phyloP scores from a whole-genome alignment of 805 yeast genomes.

The Ogataea naganishii region DNA sequence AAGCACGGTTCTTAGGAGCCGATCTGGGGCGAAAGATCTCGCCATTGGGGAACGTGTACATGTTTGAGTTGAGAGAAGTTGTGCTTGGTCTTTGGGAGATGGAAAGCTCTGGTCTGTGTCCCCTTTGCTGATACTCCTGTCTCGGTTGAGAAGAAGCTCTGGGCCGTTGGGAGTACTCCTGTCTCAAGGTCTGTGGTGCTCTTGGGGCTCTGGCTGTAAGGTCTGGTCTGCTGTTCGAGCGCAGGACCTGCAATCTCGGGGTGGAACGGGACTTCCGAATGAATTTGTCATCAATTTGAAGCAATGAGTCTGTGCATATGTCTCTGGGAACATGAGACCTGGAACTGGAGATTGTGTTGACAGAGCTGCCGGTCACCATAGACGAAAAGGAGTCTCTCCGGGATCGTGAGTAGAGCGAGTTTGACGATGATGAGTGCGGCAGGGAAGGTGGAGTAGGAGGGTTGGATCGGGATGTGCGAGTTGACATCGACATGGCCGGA shows the following conservation, averaged over 20 bases:
- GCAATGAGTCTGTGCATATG: slow-evolving; percentile 30
- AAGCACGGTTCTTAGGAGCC: slow-evolving; percentile 28
- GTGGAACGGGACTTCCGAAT: slow-evolving; percentile 26
- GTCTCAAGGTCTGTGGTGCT: slow-evolving; percentile 6
- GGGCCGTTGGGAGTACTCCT: too few species aligned
- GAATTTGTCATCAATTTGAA: slow-evolving; percentile 30
- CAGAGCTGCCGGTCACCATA: slow-evolving; percentile 2
- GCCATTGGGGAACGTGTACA: slow-evolving; percentile 41
- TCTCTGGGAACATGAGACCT: slow-evolving; percentile 25
- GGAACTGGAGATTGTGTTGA: too few species aligned
- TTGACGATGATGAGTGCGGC: too few species aligned
- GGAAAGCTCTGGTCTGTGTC: too few species aligned
- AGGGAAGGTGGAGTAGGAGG: too few species aligned
- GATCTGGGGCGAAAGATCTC: slow-evolving; percentile 41
- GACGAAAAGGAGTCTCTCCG: too few species aligned
- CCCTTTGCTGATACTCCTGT: too few species aligned
- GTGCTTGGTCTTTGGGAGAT: not conserved
- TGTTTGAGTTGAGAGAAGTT: too few species aligned
- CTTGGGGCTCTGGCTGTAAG: slow-evolving; percentile 1
- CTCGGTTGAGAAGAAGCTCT: too few species aligned
- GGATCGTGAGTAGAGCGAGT: too few species aligned
- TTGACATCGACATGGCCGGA: too few species aligned
- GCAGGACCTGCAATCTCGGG: slow-evolving; percentile 7
- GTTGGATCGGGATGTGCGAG: too few species aligned
- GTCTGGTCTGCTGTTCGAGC: slow-evolving; percentile 2